Percentiles rank a stretch among this genome's conserved stretches.
Conservation (phyloP, 805 yeast species). For the Danielia oregonensis region DNA sequence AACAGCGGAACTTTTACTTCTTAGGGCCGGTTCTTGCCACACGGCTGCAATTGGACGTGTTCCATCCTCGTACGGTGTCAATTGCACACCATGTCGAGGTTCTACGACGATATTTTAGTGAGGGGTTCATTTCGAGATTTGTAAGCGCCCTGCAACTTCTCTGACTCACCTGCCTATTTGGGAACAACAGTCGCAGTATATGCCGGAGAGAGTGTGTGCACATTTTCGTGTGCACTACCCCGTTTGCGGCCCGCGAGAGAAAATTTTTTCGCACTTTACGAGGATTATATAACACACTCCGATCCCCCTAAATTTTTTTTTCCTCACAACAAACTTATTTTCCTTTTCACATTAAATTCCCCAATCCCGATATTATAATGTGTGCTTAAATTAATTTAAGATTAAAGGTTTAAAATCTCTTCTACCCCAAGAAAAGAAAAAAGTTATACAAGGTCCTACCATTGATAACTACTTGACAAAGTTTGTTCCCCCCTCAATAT, state of each 20-base stretch:
- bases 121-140: neutral
- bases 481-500: conserved; percentile 21
- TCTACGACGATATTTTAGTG: too few relatives aligned
- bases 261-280: conserved; percentile 11
- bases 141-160: neutral
- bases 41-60: too few relatives aligned
- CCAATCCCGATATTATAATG: conserved; percentile 20
- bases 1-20: too few relatives aligned
- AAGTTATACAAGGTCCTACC: conserved; percentile 15
- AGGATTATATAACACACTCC: too few relatives aligned
- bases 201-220: too few relatives aligned
- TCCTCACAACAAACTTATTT: conserved; percentile 8
- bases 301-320: conserved; percentile 1
- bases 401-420: conserved; percentile 18
- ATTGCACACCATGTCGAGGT: too few relatives aligned
- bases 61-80: too few relatives aligned
- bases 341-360: conserved; percentile 1
- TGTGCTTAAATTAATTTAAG: conserved; percentile 32
- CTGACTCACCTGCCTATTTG: conserved; percentile 7
- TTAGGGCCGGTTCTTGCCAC: too few relatives aligned
- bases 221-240: too few relatives aligned
- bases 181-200: neutral
- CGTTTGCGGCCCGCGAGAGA: neutral
- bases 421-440: conserved; percentile 13
- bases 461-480: conserved; percentile 23